These are phyloP conservation scores for Neurospora sp. DNA, from an alignment of 495 filamentous ascomycete genomes.

Conservation along the genomic window DNA sequence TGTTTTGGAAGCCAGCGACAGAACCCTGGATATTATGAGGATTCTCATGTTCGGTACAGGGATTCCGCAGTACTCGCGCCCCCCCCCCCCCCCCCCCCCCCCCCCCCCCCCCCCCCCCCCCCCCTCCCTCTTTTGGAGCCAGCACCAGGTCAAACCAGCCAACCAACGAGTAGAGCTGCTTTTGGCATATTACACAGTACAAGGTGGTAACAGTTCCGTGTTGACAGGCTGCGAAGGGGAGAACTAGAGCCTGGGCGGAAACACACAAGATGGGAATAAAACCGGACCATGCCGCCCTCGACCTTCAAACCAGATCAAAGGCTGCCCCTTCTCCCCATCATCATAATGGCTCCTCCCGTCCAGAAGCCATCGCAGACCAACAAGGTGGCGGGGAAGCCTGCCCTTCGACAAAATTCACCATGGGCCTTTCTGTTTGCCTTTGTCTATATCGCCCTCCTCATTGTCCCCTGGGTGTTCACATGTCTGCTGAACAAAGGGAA, in stretches of 20 bases:
- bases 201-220: not conserved
- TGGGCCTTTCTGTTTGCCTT: not conserved
- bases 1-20: too few species aligned
- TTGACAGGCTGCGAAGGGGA: not conserved
- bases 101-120: too few species aligned
- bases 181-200: too few species aligned
- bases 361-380: not conserved
- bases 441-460: not conserved
- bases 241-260: not conserved
- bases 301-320: not conserved
- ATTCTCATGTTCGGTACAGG: too few species aligned
- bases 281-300: not conserved
- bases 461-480: not conserved
- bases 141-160: too few species aligned
- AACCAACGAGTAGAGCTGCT: too few species aligned
- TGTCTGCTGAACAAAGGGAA: not conserved
- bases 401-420: not conserved
- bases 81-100: too few species aligned
- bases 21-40: too few species aligned
- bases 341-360: not conserved
- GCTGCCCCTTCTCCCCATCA: not conserved
- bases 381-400: not conserved
- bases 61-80: too few species aligned
- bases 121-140: too few species aligned
- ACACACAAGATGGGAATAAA: not conserved